Evolutionary conservation across 352 stramenopile species (phyloP), one percentile per base, ranked within the genome.

Genomic region (Phytophthora cryptogea): DNA sequence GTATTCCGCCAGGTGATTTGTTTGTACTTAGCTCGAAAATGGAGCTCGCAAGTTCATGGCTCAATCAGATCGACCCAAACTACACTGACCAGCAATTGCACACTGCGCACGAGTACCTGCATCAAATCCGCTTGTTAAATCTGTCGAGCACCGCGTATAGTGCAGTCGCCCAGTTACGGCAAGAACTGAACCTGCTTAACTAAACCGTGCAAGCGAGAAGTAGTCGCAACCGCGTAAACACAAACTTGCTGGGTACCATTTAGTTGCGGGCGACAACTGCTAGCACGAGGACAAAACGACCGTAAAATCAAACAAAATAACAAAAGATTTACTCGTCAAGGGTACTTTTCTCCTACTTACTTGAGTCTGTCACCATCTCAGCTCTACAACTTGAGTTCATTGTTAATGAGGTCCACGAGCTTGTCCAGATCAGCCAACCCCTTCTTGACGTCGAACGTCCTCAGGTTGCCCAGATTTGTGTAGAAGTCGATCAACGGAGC

Each of bases 401-500:
- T 66, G 35, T 90, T 68, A 41, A 95, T 90, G 35, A 92, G 71
- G 10, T 72, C 59, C 41, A 92, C 71, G 36, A 95, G 83, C 53
- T 89, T 84, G 53, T 86, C 71, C 23, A 96, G 66, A 32, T 96
- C 87, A 0, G 80, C 84, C 16, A 96, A 72, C 9, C 88, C 88
- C 47, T 87, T 86, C 66, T 94, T 96, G 27, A 96, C 87, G 41
- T 93, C 76, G 49, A 96, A 96, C 42, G 84, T 94, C 39, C 68
- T 70, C 41, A 97, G 61, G 16, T 68, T 78, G n/a, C 88, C 87
- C n/a, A 87, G 65, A 4, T 80, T 77, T 11, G 71, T 71, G 82
- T 96, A 97, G 45, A 93, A 96, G 28, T 94, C 72, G 54, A 96
- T 82, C 8, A 97, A 65, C 41, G 90, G 90, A 39, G 80, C 78